Base-by-base conservation (phyloP, 345 rosid genomes). In the Hibiscus mutabilis region DNA sequence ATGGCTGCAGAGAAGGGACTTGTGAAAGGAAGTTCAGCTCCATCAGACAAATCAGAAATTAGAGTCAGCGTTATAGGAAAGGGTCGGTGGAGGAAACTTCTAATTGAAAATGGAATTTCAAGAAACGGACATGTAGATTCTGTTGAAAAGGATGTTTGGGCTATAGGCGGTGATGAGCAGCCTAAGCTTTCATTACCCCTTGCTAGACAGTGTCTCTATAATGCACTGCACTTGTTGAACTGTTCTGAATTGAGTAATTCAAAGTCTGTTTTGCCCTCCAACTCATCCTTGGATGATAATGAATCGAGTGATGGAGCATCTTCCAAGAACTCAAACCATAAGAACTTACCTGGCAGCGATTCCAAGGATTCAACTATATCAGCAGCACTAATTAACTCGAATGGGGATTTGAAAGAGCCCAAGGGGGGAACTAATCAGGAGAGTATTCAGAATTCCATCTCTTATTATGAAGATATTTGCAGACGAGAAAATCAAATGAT, bases 21-120 rank as follows among this genome's bases (percentile, higher is more conserved):
- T 70, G 57, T 86, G 64, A 82, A 77, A 52, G 84, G 76, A 60
- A 73, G 84, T 29, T 31, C 44, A 56, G 63, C 74, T 73, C 65
- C 80, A 47, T 75, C 74, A 9, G 88, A 90, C 53, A 76, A 78
- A 62, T 84, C 92, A 7, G 91, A 87, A 69, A 75, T 88, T 75
- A 78, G 74, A 74, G 77, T 86, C 59, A 86, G 75, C 81, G 94
- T 90, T 66, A 27, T 90, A 63, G 98, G 99, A 74, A 89, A 86
- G 80, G 99, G 99, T 70, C 92, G 87, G 76, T 91, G 96, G 97
- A 89, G 99, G 83, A 79, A 84, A 60, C 92, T 95, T 71, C 79
- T 83, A 42, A 60, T 92, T 59, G 92, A 84, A 74, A 86, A 85
- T 49, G 80, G 81, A 42, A 49, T 66, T 55, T 58, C 79, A 37